phyloP scores from a whole-genome alignment of 192 early-diverging fungal genomes.

The Chytriomyces hyalinus region DNA sequence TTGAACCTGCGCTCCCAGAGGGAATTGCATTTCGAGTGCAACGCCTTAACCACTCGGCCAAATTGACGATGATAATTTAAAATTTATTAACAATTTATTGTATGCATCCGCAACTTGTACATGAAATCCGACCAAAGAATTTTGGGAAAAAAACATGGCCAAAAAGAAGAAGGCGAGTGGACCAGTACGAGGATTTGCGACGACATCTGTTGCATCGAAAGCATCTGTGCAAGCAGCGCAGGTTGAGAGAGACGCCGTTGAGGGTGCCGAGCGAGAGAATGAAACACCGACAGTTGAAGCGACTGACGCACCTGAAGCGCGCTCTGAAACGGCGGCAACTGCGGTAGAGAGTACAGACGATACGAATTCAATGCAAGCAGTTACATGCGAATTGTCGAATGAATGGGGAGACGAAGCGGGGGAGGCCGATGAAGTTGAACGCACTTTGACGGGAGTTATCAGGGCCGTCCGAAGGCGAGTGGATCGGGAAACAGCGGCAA shows the following conservation, averaged over 20 bases:
- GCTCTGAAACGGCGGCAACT: not conserved
- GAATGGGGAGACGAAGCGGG: not conserved
- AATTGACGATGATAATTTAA: no score
- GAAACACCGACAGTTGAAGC: not conserved
- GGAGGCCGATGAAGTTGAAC: no score
- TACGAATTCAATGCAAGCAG: not conserved
- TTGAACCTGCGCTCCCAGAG: no score
- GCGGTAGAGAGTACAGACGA: not conserved
- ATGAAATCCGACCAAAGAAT: slow-evolving; percentile 5
- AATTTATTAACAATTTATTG: not conserved
- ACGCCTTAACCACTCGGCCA: no score
- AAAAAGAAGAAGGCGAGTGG: slow-evolving; percentile 5
- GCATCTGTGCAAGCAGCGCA: not conserved
- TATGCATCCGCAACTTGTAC: not conserved
- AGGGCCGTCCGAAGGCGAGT: no score
- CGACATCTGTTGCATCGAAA: slow-evolving; percentile 5
- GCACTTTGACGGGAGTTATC: no score
- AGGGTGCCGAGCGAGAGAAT: not conserved
- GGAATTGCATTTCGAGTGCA: no score
- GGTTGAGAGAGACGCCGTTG: not conserved
- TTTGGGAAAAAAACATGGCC: no score
- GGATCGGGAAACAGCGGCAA: no score
- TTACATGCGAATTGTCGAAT: not conserved
- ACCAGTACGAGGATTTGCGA: slow-evolving; percentile 17
- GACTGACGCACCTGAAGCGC: not conserved